Percentiles rank a stretch among this genome's conserved stretches.
These are phyloP conservation scores for Articulospora tetracladia DNA, from an alignment of 495 filamentous ascomycete species.

Conservation along the genomic window DNA sequence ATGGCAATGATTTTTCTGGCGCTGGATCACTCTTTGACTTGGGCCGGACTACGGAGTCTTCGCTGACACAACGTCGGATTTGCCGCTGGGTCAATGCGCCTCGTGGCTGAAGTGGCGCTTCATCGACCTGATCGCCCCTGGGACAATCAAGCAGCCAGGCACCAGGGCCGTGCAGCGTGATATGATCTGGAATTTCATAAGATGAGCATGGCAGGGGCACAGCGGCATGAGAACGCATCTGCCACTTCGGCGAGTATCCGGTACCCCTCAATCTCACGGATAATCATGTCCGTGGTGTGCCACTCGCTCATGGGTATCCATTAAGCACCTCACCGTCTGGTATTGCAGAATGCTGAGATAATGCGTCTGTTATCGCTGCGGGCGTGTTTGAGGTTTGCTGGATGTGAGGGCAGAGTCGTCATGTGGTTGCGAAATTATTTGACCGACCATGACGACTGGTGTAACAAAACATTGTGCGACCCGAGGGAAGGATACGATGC, in stretches of 20 bases:
- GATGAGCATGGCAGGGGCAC: conserved; percentile 7
- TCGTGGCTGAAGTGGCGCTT: not conserved
- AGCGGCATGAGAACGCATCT: not conserved
- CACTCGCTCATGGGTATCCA: not conserved
- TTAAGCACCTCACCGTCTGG: not conserved
- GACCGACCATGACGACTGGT: not conserved
- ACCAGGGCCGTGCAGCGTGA: not conserved
- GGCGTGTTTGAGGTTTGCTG: conserved; percentile 2
- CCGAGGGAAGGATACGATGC: not conserved
- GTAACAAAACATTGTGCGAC: not conserved
- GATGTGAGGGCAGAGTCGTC: not conserved
- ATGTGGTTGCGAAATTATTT: not conserved
- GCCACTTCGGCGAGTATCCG: not conserved
- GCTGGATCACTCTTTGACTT: no score
- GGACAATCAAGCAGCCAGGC: not conserved
- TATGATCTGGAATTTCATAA: conserved; percentile 11
- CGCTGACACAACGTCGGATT: conserved; percentile 10
- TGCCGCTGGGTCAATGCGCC: not conserved
- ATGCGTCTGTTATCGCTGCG: not conserved
- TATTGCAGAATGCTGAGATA: conserved; percentile 5
- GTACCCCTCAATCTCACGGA: conserved; percentile 19
- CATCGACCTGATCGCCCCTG: not conserved
- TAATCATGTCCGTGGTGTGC: conserved; percentile 11
- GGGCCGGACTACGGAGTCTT: not conserved
- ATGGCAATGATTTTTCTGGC: no score